Conservation (phyloP, 2,329 filamentous ascomycete genomes). For the Rachicladosporium sp. region DNA sequence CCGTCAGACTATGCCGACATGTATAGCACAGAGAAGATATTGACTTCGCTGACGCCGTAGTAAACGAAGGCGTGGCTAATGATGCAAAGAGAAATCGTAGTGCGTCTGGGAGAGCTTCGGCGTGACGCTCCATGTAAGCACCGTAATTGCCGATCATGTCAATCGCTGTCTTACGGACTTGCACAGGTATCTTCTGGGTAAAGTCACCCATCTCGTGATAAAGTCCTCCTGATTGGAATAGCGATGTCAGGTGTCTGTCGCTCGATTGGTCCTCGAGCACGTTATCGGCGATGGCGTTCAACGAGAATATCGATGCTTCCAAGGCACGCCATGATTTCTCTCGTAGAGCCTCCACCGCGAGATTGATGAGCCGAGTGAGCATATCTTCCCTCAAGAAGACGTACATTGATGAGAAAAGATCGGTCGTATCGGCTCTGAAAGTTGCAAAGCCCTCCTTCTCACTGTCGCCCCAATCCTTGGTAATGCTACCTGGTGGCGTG, state of each 20-base stretch:
- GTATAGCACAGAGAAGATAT: conserved; percentile 65
- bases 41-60: conserved; percentile 58
- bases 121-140: conserved; percentile 62
- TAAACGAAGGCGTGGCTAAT: conserved; percentile 46
- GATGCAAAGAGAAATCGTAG: conserved; percentile 64
- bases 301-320: conserved; percentile 45
- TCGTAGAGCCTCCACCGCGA: conserved; percentile 30
- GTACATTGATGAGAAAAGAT: conserved; percentile 62
- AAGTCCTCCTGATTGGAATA: conserved; percentile 49
- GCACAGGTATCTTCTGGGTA: conserved; percentile 41
- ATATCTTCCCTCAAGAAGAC: conserved; percentile 37
- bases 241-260: conserved; percentile 45
- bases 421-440: conserved; percentile 66
- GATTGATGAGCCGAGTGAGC: conserved; percentile 35
- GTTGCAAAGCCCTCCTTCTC: conserved; percentile 57
- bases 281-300: conserved; percentile 56
- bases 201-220: conserved; percentile 39
- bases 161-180: conserved; percentile 56
- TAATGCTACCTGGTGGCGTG: conserved; percentile 49
- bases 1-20: conserved; percentile 56
- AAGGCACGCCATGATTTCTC: conserved; percentile 35
- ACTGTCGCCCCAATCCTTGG: conserved; percentile 53
- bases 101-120: conserved; percentile 54
- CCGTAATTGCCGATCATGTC: conserved; percentile 60
- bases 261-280: conserved; percentile 44